Conservation (phyloP, 441 rosid species). For the Omphalea diandra region DNA sequence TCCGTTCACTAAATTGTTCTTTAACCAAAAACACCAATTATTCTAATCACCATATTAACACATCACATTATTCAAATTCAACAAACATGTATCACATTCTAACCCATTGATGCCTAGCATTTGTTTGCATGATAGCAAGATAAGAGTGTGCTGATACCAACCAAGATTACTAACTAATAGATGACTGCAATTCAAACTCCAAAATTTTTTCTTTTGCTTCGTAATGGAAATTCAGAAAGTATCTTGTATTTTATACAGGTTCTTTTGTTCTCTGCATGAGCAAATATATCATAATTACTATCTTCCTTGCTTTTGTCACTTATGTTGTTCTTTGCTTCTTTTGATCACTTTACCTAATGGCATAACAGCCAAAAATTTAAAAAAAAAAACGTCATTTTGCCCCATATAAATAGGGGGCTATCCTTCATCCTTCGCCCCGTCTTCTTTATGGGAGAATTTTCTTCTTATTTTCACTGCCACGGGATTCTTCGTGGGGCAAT, state of each 20-base stretch:
- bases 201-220: not conserved
- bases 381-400: no score
- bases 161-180: not conserved
- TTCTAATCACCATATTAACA: no score
- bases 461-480: no score
- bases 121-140: no score
- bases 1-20: conserved; percentile 5
- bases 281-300: not conserved
- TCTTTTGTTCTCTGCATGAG: not conserved
- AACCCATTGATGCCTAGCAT: no score
- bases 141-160: no score
- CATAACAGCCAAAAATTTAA: conserved; percentile 2
- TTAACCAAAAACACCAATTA: not conserved
- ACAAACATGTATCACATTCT: no score
- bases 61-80: not conserved
- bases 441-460: no score
- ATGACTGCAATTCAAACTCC: not conserved
- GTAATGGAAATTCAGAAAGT: not conserved
- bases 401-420: no score
- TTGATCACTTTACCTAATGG: not conserved
- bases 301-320: not conserved
- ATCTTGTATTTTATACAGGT: not conserved
- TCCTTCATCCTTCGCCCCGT: no score
- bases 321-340: not conserved
- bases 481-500: no score